Conservation (phyloP, 306 rosid genomes). For the Malus asiatica region DNA sequence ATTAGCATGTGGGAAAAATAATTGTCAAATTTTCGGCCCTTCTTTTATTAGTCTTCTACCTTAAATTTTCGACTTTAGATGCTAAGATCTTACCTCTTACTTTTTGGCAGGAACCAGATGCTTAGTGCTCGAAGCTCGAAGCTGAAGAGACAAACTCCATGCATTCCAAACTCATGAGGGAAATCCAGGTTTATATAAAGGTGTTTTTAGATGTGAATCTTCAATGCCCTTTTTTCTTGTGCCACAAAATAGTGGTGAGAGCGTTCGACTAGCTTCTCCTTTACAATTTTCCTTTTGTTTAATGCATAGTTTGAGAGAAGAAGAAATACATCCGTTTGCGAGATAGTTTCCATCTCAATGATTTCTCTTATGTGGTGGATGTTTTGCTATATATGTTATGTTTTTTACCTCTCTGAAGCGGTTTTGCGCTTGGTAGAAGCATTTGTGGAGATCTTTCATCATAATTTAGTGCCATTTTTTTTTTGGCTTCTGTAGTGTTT, state of each 20-base stretch:
- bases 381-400: background rate
- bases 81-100: constrained; percentile 16
- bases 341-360: constrained; percentile 18
- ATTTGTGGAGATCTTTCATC: too few species aligned
- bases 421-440: background rate
- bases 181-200: constrained; percentile 37
- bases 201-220: constrained; percentile 25
- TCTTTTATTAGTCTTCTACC: background rate
- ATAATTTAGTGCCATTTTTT: background rate
- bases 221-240: constrained; percentile 23
- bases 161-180: constrained; percentile 20
- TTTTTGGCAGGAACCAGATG: constrained; percentile 49
- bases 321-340: constrained; percentile 21
- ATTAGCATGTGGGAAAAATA: background rate
- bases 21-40: background rate
- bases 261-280: constrained; percentile 24
- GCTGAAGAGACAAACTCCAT: constrained; percentile 6
- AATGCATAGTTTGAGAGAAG: constrained; percentile 6
- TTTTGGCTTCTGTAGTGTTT: background rate
- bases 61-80: background rate
- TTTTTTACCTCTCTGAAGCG: constrained; percentile 9
- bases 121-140: constrained; percentile 7
- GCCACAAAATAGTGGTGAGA: constrained; percentile 38
- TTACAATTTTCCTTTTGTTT: constrained; percentile 1
- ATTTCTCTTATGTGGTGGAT: constrained; percentile 13